Percentiles rank a stretch among this genome's conserved stretches.
Conservation (phyloP, 768 basidiomycete genomes). For the Hygrocybe coccinea region DNA sequence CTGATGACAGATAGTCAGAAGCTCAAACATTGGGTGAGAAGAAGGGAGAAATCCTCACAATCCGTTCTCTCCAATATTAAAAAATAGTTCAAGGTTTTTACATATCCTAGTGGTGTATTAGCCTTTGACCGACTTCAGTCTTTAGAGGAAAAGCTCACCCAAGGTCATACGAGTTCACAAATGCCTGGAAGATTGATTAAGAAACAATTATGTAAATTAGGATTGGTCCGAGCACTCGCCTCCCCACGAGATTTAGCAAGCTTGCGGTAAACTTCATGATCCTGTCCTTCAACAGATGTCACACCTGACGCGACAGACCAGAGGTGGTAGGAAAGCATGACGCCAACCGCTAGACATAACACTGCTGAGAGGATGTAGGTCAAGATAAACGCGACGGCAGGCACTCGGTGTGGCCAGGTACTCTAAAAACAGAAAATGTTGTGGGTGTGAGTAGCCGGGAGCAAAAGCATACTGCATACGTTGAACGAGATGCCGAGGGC, state of each 20-base stretch:
- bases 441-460: not conserved
- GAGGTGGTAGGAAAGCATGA: slow-evolving; percentile 72
- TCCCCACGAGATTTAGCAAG: slow-evolving; percentile 66
- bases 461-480: slow-evolving; percentile 28
- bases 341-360: slow-evolving; percentile 65
- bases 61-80: slow-evolving; percentile 75
- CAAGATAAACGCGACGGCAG: slow-evolving; percentile 65
- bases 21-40: not conserved
- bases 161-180: slow-evolving; percentile 88
- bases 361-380: slow-evolving; percentile 73
- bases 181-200: slow-evolving; percentile 36
- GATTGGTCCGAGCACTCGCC: slow-evolving; percentile 37
- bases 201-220: not conserved
- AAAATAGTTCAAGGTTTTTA: slow-evolving; percentile 76
- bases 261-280: slow-evolving; percentile 72
- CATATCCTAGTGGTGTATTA: slow-evolving; percentile 33
- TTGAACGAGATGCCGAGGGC: slow-evolving; percentile 52
- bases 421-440: slow-evolving; percentile 16
- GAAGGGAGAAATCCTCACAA: slow-evolving; percentile 54
- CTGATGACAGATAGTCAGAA: slow-evolving; percentile 35
- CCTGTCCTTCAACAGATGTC: slow-evolving; percentile 87
- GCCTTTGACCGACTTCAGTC: not conserved
- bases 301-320: slow-evolving; percentile 70
- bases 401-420: slow-evolving; percentile 59
- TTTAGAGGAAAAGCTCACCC: slow-evolving; percentile 45